phyloP scores from a whole-genome alignment of 2,329 filamentous ascomycete genomes.

The Corniculantispora saksenae region DNA sequence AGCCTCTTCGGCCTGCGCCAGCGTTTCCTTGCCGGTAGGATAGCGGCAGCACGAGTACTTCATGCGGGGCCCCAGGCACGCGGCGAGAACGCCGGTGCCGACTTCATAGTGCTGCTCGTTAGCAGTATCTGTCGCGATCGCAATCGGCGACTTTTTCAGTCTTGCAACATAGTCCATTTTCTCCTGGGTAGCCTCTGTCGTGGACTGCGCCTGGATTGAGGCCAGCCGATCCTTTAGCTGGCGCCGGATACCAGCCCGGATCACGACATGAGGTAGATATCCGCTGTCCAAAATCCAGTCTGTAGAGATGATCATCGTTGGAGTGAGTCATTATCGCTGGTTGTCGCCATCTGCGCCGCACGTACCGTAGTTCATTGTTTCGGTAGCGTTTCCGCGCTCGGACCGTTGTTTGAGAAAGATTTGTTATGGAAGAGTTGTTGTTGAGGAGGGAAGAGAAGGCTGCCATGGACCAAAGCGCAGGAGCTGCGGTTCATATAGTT shows the following conservation, averaged over 20 bases:
- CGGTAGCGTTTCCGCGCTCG: not conserved
- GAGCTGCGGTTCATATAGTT: not conserved
- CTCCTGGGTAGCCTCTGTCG: slow-evolving; percentile 53
- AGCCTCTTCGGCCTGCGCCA: slow-evolving; percentile 65
- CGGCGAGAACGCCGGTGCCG: slow-evolving; percentile 62
- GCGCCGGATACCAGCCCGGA: slow-evolving; percentile 66
- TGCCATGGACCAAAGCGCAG: not conserved
- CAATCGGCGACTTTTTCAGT: slow-evolving; percentile 63
- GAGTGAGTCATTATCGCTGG: not conserved
- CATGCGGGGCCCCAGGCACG: slow-evolving; percentile 67
- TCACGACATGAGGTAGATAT: slow-evolving; percentile 62
- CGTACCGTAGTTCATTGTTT: slow-evolving; percentile 15
- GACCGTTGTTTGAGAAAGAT: too few relatives aligned
- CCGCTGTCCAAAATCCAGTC: slow-evolving; percentile 65
- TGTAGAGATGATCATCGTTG: slow-evolving; percentile 21
- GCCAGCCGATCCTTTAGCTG: slow-evolving; percentile 63
- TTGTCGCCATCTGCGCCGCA: not conserved
- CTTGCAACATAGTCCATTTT: slow-evolving; percentile 66
- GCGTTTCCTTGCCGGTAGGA: slow-evolving; percentile 60
- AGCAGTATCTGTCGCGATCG: slow-evolving; percentile 65
- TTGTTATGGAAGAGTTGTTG: not conserved
- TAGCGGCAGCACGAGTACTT: slow-evolving; percentile 73
- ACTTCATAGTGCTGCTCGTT: slow-evolving; percentile 76
- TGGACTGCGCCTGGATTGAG: slow-evolving; percentile 54
- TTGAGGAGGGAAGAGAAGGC: too few relatives aligned